phyloP scores from a whole-genome alignment of 1,284 basidiomycete species.

The Leccinum pseudoinsigne region DNA sequence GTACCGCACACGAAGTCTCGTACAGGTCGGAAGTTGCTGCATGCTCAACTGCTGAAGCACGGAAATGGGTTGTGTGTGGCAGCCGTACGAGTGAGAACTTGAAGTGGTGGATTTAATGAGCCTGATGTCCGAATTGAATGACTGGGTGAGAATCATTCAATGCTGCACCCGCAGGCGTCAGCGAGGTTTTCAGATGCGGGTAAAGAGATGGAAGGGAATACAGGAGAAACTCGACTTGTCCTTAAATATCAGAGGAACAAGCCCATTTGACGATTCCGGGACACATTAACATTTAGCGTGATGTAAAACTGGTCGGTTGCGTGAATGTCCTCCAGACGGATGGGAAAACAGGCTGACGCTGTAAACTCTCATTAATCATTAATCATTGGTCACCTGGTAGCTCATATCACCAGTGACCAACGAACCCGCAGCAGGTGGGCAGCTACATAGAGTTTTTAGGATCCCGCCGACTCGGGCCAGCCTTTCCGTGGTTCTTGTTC shows the following conservation, averaged over 20 bases:
- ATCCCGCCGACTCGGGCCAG: slow-evolving; percentile 13
- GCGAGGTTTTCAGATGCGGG: slow-evolving; percentile 11
- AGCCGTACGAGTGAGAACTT: slow-evolving; percentile 20
- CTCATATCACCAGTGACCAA: slow-evolving; percentile 12
- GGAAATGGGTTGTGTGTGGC: slow-evolving; percentile 19
- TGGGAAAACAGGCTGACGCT: slow-evolving; percentile 31
- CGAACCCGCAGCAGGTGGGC: slow-evolving; percentile 17
- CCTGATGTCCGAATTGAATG: slow-evolving; percentile 20
- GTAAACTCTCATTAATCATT: slow-evolving; percentile 12
- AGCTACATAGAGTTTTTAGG: slow-evolving; percentile 33
- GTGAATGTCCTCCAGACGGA: slow-evolving; percentile 15
- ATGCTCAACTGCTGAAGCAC: background rate
- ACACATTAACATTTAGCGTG: slow-evolving; percentile 32
- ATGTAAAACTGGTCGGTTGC: slow-evolving; percentile 37
- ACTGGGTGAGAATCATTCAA: slow-evolving; percentile 30
- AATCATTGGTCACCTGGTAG: slow-evolving; percentile 18
- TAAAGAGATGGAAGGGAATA: slow-evolving; percentile 14
- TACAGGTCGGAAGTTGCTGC: slow-evolving; percentile 40
- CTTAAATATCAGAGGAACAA: slow-evolving; percentile 33
- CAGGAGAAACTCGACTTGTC: slow-evolving; percentile 18
- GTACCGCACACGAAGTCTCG: slow-evolving; percentile 36
- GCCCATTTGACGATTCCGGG: slow-evolving; percentile 22
- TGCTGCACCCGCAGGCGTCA: slow-evolving; percentile 21
- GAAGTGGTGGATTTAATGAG: slow-evolving; percentile 32
- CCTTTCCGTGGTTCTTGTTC: background rate